phyloP scores from a whole-genome alignment of 345 rosid species.

The Citrus cavaleriei region DNA sequence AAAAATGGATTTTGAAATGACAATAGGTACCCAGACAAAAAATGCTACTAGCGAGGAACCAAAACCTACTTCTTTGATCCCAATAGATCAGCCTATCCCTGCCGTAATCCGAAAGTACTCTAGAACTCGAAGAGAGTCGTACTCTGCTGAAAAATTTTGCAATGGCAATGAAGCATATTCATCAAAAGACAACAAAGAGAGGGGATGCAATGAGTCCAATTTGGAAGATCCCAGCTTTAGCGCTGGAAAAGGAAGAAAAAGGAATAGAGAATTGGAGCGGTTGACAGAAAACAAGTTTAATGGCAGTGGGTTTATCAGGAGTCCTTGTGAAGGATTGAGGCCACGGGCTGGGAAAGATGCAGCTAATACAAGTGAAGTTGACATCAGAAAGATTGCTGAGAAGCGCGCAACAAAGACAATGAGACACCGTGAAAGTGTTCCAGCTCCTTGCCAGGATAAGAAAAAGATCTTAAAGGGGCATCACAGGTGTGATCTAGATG shows the following conservation, averaged over 20 bases:
- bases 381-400: constrained; percentile 24
- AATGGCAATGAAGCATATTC: constrained; percentile 22
- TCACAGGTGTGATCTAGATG: constrained; percentile 71
- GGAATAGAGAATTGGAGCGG: constrained; percentile 47
- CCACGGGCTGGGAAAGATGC: constrained; percentile 53
- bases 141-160: constrained; percentile 16
- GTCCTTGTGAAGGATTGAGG: constrained; percentile 99
- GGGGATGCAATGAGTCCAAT: constrained; percentile 15
- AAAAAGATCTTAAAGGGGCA: constrained; percentile 28
- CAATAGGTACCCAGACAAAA: constrained; percentile 13
- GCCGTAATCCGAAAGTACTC: constrained; percentile 18
- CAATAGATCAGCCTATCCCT: constrained; percentile 10
- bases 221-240: constrained; percentile 16
- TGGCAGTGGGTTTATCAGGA: constrained; percentile 54
- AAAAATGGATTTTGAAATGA: constrained; percentile 19
- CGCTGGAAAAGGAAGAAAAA: constrained; percentile 43
- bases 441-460: constrained; percentile 24
- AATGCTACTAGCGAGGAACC: constrained; percentile 23
- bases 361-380: constrained; percentile 17
- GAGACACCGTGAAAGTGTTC: constrained; percentile 29
- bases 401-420: constrained; percentile 32
- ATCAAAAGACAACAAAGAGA: constrained; percentile 20
- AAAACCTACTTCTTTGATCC: constrained; percentile 9
- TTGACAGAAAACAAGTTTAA: constrained; percentile 27
- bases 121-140: constrained; percentile 30